Base-by-base conservation (phyloP, 2,329 filamentous ascomycete species). In the Cercospora beticola region DNA sequence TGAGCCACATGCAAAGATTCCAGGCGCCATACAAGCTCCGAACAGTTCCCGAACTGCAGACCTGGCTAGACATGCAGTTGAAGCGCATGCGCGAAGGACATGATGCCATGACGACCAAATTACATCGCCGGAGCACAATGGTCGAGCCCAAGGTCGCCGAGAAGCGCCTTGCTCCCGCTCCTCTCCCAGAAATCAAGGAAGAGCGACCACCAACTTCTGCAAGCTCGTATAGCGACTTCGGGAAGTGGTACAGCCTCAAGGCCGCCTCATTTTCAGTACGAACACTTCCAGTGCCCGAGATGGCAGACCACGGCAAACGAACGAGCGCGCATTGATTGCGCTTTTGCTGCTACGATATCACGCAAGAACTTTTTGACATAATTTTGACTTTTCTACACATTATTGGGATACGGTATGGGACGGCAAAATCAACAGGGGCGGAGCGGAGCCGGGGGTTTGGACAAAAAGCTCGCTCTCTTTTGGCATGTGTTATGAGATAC, bases 1-100 rank as follows among this genome's bases (percentile, higher is more conserved):
- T 99, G 75, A 92, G 92, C 71, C 94, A 98, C 75, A 87, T 99
- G 7, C 95, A 99, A 79, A 90, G 94, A 18, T 98, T 98, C 83
- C 95, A 99, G 81, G 92, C 97, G 21, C 93, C 94, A 0, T 98
- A 98, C 79, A 88, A 90, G 6, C 86, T 99, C 18, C 86, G 87
- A 1, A 91, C 95, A 76, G 84, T 98, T 4, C 88, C 92, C 0
- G 94, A 98, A 75, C 86, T 99, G 78, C 94, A 98, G 78, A 90
- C 94, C 26, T 99, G 94, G 94, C 88, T 99, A 79, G 88, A 94
- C 70, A 86, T 88, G 23, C 92, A 97, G 79, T 89, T 97, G 62
- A 83, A 88, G 58, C 88, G 90, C 30, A 92, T 97, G 57, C 91
- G 91, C 67, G 86, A 82, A 12, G 85, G 83, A 21, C 87, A 88